These are phyloP conservation scores for Coelastrella sp. DNA, from an alignment of 139 green algal species.

Conservation along the genomic window DNA sequence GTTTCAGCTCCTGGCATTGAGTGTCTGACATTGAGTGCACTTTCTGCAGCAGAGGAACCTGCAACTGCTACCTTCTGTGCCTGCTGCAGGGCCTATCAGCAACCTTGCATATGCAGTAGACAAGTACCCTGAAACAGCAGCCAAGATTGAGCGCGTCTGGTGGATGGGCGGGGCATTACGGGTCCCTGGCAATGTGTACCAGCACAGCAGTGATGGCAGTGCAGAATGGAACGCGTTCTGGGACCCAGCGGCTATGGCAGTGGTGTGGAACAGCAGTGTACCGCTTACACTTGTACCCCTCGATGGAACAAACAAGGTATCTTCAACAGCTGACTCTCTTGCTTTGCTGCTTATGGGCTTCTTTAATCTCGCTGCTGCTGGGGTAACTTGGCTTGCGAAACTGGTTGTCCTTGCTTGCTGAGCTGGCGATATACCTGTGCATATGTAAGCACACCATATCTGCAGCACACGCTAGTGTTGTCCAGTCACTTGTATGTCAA, in stretches of 20 bases:
- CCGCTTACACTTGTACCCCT: conserved; percentile 46
- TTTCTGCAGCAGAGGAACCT: no score
- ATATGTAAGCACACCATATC: neutral
- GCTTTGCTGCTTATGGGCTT: no score
- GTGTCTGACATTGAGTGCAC: no score
- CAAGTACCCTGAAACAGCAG: conserved; percentile 14
- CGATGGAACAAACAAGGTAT: conserved; percentile 50
- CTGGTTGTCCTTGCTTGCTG: no score
- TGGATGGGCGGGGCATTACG: conserved; percentile 52
- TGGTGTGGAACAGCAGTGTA: conserved; percentile 38
- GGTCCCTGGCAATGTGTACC: conserved; percentile 40
- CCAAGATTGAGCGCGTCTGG: conserved; percentile 16
- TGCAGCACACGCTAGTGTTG: neutral
- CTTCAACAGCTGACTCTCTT: neutral
- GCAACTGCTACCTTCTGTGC: neutral
- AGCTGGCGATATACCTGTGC: no score
- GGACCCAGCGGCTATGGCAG: conserved; percentile 39
- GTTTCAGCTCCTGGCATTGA: no score
- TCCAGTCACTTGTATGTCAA: neutral
- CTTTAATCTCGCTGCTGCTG: no score
- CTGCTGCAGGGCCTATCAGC: conserved; percentile 26
- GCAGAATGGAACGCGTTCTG: conserved; percentile 55
- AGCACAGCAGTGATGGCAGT: conserved; percentile 38
- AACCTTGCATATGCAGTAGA: conserved; percentile 47
- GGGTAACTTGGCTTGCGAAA: no score